Evolutionary conservation across 257 asterid genomes (phyloP).

Genomic region (Fraxinus pennsylvanica): DNA sequence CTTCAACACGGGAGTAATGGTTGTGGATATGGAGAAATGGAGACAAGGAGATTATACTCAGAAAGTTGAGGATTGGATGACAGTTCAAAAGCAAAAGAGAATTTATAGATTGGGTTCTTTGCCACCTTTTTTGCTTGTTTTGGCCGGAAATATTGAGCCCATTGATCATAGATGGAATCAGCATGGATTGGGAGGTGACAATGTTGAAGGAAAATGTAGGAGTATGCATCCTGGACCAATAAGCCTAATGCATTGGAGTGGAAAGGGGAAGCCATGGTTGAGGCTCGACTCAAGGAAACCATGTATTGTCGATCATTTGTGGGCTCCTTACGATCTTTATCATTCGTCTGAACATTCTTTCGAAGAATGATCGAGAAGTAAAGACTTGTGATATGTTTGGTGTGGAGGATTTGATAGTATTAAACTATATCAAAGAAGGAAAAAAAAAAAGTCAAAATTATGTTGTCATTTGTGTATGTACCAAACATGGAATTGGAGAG

Average conservation of each 20-base stretch:
- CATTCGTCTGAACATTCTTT: conserved; percentile 39
- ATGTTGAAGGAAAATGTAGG: conserved; percentile 29
- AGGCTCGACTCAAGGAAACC: conserved; percentile 46
- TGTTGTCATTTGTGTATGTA: too few species aligned
- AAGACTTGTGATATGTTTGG: too few species aligned
- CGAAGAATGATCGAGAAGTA: conserved; percentile 27
- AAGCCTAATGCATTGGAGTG: conserved; percentile 54
- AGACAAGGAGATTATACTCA: conserved; percentile 29
- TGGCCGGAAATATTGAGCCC: conserved; percentile 41
- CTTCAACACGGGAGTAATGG: conserved; percentile 50
- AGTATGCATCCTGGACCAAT: conserved; percentile 43
- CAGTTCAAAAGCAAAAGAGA: conserved; percentile 40
- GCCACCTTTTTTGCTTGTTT: conserved; percentile 42
- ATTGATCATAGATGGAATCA: conserved; percentile 49
- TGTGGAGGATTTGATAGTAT: too few species aligned
- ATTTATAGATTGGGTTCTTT: conserved; percentile 45
- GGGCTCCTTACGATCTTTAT: conserved; percentile 52
- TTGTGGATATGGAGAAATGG: conserved; percentile 46
- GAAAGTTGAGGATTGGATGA: conserved; percentile 50
- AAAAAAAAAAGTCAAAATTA: too few species aligned
- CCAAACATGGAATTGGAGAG: too few species aligned
- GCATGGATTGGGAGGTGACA: conserved; percentile 53
- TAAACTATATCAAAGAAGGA: too few species aligned
- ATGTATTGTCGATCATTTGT: conserved; percentile 40
- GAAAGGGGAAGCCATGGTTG: conserved; percentile 52